These are phyloP conservation scores for Plectosphaerella sp. DNA, from an alignment of 2,329 filamentous ascomycete genomes.

Conservation along the genomic window DNA sequence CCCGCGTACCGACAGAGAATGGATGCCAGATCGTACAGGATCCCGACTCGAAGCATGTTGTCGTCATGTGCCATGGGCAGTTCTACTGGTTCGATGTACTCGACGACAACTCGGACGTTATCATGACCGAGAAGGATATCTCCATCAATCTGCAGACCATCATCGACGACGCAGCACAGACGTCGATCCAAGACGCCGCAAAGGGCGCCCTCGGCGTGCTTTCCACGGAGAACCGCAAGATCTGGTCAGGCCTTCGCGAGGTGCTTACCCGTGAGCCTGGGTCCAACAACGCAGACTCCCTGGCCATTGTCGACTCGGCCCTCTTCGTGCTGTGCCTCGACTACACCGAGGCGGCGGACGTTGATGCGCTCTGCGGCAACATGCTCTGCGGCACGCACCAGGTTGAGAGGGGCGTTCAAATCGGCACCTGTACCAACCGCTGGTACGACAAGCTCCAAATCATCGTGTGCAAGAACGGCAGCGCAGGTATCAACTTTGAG, in stretches of 20 bases:
- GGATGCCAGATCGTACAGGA: conserved; percentile 97
- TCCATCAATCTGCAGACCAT: conserved; percentile 89
- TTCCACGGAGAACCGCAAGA: conserved; percentile 93
- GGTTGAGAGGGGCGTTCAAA: conserved; percentile 88
- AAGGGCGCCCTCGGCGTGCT: conserved; percentile 90
- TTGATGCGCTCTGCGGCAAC: conserved; percentile 87
- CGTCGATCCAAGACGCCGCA: conserved; percentile 89
- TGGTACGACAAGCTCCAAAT: conserved; percentile 99
- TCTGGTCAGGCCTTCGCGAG: conserved; percentile 89
- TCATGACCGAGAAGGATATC: conserved; percentile 96
- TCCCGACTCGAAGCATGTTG: conserved; percentile 85
- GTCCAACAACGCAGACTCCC: conserved; percentile 92
- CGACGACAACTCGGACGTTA: conserved; percentile 88
- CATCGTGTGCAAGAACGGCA: conserved; percentile 98
- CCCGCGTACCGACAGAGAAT: conserved; percentile 87
- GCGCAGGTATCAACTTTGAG: conserved; percentile 98
- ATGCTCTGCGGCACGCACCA: conserved; percentile 97
- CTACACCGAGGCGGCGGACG: conserved; percentile 78
- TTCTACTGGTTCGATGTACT: conserved; percentile 99
- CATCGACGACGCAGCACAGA: conserved; percentile 83
- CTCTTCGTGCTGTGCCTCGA: conserved; percentile 91
- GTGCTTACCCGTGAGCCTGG: conserved; percentile 79
- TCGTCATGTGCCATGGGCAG: conserved; percentile 90
- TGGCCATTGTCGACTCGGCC: conserved; percentile 93
- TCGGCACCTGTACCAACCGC: conserved; percentile 94